Evolutionary conservation across 306 rosid species (phyloP), one percentile per base, ranked within the genome.

Genomic region (Rosa multiflora): DNA sequence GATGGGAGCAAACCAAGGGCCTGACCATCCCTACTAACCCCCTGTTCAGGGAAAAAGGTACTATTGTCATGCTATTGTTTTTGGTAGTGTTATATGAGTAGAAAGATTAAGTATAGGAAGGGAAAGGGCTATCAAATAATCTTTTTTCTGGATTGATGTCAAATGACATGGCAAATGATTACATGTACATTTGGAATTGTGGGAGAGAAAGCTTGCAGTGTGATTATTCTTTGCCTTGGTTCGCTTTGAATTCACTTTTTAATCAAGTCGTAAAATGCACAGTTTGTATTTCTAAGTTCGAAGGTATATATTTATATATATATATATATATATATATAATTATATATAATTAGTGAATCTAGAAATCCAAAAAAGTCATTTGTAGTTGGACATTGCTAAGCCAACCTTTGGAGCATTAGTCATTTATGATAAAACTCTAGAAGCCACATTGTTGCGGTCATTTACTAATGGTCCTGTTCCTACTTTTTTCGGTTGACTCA

Each of bases 131-230:
- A 1, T 14, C 3, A 51, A 51, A 8, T 9, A 15, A 15, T 48
- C 26, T 26, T 70, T 70, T 6, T 47, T 70, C 39, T 46, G 53
- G 56, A 49, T 23, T 71, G 21, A 48, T 71, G 48, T 72, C 61
- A 72, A 72, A 32, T 47, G 47, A 32, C 62, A 72, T 72, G 61
- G 23, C 9, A 47, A 51, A 10, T 72, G 17, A 72, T 72, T 46
- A 55, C 10, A 20, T 56, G 13, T 52, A 61, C 39, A 61, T 23
- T 61, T 58, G 21, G 40, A 23, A 23, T 23, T 23, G 26, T 23
- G 26, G 26, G 26, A 23, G 26, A 23, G 26, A 23, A 23, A 23
- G 74, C 56, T 70, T 70, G 44, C 56, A 7, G 52, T 3, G 39
- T 44, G 40, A 32, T 32, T 26, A 61, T 23, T 6, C 6, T 32